Base-by-base conservation (phyloP, 768 basidiomycete genomes). In the Rubroboletus pulcherrimus region DNA sequence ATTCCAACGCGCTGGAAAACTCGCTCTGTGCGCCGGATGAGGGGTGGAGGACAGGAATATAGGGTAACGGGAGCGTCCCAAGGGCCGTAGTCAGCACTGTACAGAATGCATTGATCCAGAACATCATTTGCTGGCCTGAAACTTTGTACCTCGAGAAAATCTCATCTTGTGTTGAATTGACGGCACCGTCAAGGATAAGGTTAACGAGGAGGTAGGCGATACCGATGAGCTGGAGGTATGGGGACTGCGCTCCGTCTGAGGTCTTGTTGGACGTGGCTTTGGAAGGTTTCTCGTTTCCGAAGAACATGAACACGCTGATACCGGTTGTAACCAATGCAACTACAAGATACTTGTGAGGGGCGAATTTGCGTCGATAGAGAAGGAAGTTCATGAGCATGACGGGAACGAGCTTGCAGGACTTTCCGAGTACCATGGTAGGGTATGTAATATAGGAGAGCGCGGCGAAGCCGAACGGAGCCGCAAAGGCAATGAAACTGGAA, bases 371-470 rank as follows among this genome's bases (percentile, higher is more conserved):
- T 52, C 95, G 92, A 74, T 98, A 98, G 55, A 98, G 80, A 38
- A 98, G 65, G 63, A 98, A 86, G 74, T 98, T 98, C 89, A 98
- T 94, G 71, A 98, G 82, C 84, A 96, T 92, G 57, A 95, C 97
- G 0, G 97, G 97, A 42, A 99, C 93, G 68, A 99, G 91, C 71
- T 98, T 98, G 81, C 97, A 98, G 0, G 95, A 98, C 72, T 98
- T 98, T 50, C 92, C 97, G 60, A 98, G 87, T 34, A 98, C 95
- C 91, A 98, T 96, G 42, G 96, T 93, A 48, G 97, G 97, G 77
- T 98, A 98, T 17, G 93, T 93, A 68, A 99, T 94, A 75, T 96
- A 92, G 26, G 91, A 86, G 41, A 98, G 86, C 5, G 94, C 86
- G 11, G 94, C 89, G 74, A 98, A 98, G 50, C 96, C 95, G 68